Evolutionary conservation across 2,329 filamentous ascomycete genomes (phyloP).

Genomic region (Sordariomycetes sp.): DNA sequence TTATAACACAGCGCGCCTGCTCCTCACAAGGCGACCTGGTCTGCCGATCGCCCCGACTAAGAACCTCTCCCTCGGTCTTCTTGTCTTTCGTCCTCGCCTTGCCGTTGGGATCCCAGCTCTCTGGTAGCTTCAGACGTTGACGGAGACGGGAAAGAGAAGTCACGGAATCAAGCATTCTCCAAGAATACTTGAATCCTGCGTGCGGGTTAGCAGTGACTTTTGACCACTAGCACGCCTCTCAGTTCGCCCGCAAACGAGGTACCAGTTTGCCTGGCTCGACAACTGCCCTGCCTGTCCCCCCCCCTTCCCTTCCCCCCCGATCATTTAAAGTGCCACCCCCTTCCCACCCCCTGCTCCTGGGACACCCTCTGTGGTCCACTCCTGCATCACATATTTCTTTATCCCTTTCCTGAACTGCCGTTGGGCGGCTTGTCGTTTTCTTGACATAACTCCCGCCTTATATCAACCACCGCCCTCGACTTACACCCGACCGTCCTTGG

Average conservation of each 20-base stretch:
- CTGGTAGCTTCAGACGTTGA: constrained; percentile 8
- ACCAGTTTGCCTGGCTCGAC: not conserved
- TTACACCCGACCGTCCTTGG: constrained; percentile 8
- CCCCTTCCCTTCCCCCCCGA: too few species aligned
- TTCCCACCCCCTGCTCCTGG: constrained; percentile 3
- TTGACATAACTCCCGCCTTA: not conserved
- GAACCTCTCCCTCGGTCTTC: not conserved
- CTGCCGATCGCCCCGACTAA: constrained; percentile 40
- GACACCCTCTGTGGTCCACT: not conserved
- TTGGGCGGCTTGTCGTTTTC: not conserved
- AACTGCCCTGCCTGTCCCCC: not conserved
- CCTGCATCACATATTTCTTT: constrained; percentile 2
- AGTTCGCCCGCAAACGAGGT: not conserved
- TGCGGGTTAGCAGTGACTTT: constrained; percentile 4
- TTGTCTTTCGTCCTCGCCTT: not conserved
- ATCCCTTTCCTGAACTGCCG: not conserved
- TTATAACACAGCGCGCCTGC: not conserved
- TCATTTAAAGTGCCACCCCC: constrained; percentile 2
- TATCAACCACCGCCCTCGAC: not conserved
- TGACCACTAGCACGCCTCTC: not conserved
- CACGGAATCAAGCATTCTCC: constrained; percentile 6
- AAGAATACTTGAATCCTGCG: constrained; percentile 7
- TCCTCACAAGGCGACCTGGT: constrained; percentile 32
- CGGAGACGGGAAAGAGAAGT: not conserved
- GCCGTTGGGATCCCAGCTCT: not conserved